These are phyloP conservation scores for Yamadazyma takamatsuzukensis DNA, from an alignment of 805 yeast genomes.

Conservation along the genomic window DNA sequence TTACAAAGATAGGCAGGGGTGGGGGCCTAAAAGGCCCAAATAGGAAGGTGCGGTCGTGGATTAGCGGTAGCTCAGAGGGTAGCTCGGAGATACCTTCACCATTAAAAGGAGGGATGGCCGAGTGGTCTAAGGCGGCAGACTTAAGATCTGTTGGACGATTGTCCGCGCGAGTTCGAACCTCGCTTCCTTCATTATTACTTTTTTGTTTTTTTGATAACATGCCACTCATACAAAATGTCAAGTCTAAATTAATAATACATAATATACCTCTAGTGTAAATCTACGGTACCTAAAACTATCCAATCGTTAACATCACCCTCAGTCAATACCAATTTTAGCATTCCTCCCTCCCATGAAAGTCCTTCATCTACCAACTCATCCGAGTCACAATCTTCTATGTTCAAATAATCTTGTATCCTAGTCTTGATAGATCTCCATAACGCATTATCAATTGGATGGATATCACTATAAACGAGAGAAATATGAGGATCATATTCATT, in stretches of 20 bases:
- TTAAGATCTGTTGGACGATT: slow-evolving; percentile 45
- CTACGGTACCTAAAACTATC: slow-evolving; percentile 58
- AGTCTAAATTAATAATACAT: too few species aligned
- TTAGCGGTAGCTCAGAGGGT: too few species aligned
- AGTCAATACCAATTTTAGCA: slow-evolving; percentile 62
- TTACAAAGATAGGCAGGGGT: too few species aligned
- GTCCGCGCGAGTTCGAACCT: slow-evolving; percentile 54
- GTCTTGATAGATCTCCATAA: slow-evolving; percentile 59
- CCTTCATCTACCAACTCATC: slow-evolving; percentile 28
- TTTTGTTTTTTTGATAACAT: slow-evolving; percentile 2
- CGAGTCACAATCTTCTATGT: slow-evolving; percentile 41
- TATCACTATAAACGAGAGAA: slow-evolving; percentile 63
- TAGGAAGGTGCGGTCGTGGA: too few species aligned
- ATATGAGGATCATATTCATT: slow-evolving; percentile 68
- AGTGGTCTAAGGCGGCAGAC: slow-evolving; percentile 51
- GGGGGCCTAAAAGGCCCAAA: too few species aligned
- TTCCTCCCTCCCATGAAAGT: slow-evolving; percentile 66
- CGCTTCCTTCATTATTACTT: slow-evolving; percentile 45
- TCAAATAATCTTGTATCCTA: slow-evolving; percentile 62
- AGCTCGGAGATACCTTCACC: too few species aligned
- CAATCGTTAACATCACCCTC: slow-evolving; percentile 71
- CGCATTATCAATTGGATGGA: slow-evolving; percentile 66
- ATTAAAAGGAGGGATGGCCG: slow-evolving; percentile 45
- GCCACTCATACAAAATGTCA: neutral
- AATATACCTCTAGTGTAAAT: slow-evolving; percentile 28